Conservation (phyloP, 257 asterid species). For the Solanum etuberosum region DNA sequence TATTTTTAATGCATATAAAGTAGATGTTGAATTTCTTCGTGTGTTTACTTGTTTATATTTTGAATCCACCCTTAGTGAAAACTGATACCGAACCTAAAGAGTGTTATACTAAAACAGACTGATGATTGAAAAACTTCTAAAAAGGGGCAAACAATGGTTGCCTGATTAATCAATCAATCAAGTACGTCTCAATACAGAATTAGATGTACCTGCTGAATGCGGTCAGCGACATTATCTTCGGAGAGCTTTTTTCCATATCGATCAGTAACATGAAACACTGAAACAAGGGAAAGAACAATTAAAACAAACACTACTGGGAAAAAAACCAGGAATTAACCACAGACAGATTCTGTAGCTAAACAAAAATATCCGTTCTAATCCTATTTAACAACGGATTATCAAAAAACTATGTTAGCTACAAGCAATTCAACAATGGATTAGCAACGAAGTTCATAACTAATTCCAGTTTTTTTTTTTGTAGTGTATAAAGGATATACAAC, state of each 20-base stretch:
- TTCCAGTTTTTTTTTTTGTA: background rate
- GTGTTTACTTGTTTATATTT: background rate
- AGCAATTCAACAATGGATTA: background rate
- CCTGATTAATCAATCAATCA: background rate
- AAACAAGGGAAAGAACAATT: background rate
- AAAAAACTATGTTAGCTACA: background rate
- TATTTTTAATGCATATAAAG: background rate
- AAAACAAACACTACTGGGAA: background rate
- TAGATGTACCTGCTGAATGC: slow-evolving; percentile 53
- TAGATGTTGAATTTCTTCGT: background rate
- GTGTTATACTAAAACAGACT: background rate
- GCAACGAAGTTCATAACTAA: background rate
- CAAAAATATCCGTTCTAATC: background rate
- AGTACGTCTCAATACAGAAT: background rate
- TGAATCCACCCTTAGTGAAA: background rate
- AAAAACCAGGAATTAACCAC: background rate
- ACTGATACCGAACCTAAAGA: background rate
- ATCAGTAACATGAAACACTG: slow-evolving; percentile 90
- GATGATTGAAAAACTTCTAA: background rate
- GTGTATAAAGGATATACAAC: background rate
- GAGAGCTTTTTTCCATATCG: slow-evolving; percentile 62
- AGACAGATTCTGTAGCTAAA: background rate
- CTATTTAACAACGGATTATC: background rate
- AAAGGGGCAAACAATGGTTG: background rate
- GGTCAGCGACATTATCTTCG: slow-evolving; percentile 44